Evolutionary conservation across 495 filamentous ascomycete genomes (phyloP), one percentile per base, ranked within the genome.

Genomic region (Oleoguttula mirabilis): DNA sequence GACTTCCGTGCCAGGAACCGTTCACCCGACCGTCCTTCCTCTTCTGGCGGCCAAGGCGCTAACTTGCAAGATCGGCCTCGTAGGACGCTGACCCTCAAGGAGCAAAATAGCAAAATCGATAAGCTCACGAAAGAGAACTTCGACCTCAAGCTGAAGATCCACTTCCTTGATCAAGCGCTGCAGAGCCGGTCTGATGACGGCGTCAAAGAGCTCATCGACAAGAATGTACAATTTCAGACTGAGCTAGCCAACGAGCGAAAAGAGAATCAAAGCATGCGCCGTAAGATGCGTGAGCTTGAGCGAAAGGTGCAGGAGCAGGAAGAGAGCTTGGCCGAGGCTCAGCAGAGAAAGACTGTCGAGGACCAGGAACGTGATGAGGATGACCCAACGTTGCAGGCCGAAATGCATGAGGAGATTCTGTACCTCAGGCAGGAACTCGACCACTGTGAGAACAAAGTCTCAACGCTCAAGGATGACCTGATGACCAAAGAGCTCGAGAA

Each of bases 61-160:
- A 34, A 11, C 5, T 14, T 23, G 16, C 45, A 48, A 35, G 50
- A 50, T 15, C 47, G 39, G 2, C 74, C 73, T 39, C 84, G 82
- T 30, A 84, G 80, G 53, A 90, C 77, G 48, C 70, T 96, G 66
- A 96, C 92, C 0, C 66, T 98, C 11, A 95, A 96, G 60, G 90
- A 96, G 59, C 90, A 98, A 60, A 93, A 85, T 50, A 90, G 81
- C 57, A 94, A 86, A 17, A 95, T 98, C 47, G 90, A 96, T 58
- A 77, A 87, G 21, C 71, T 96, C 4, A 86, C 82, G 45, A 98
- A 98, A 62, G 82, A 88, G 55, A 96, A 96, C 50, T 98, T 96
- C 56, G 90, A 94, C 55, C 69, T 98, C 28, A 98, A 98, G 61
- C 79, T 98, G 60, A 87, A 94, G 60, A 90, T 96, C 36, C 88